Conservation (phyloP, 495 filamentous ascomycete species). For the Tuber microsphaerosporum region DNA sequence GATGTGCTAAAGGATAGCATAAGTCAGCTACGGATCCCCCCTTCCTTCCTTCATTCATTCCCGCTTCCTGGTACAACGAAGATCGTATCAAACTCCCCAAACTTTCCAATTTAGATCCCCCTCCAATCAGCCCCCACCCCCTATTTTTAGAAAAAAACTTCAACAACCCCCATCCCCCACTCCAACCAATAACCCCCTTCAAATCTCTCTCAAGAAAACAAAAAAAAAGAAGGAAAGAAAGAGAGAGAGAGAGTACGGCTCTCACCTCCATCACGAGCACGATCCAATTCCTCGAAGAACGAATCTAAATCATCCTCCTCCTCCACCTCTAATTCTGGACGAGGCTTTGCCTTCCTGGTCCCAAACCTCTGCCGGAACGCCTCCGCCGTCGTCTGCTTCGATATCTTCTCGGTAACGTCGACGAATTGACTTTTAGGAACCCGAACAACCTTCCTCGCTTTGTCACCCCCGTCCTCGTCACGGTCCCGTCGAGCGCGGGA, state of each 20-base stretch:
- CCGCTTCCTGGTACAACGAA: not conserved
- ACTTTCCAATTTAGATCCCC: not conserved
- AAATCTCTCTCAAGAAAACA: slow-evolving; percentile 17
- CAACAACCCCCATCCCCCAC: slow-evolving; percentile 15
- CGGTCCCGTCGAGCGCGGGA: not conserved
- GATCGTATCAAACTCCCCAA: not conserved
- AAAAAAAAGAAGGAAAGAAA: slow-evolving; percentile 9
- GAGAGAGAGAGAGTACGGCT: slow-evolving; percentile 13
- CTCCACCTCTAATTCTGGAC: slow-evolving; percentile 8
- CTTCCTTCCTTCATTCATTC: not conserved
- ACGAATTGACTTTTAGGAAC: slow-evolving; percentile 38
- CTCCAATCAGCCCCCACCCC: not conserved
- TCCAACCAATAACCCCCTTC: slow-evolving; percentile 16
- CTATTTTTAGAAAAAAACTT: not conserved
- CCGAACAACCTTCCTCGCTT: slow-evolving; percentile 28
- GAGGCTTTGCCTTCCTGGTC: slow-evolving; percentile 35
- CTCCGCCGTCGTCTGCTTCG: slow-evolving; percentile 36
- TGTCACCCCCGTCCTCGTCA: not conserved
- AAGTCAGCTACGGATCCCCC: not conserved
- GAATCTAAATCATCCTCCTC: slow-evolving; percentile 38
- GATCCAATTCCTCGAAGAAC: slow-evolving; percentile 35
- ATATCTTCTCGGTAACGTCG: slow-evolving; percentile 40
- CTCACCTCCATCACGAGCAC: slow-evolving; percentile 23
- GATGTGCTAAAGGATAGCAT: not conserved
- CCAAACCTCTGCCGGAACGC: slow-evolving; percentile 40